Evolutionary conservation across 2,329 filamentous ascomycete species (phyloP), one percentile per base, ranked within the genome.

Genomic region (Aspergillus sp.): DNA sequence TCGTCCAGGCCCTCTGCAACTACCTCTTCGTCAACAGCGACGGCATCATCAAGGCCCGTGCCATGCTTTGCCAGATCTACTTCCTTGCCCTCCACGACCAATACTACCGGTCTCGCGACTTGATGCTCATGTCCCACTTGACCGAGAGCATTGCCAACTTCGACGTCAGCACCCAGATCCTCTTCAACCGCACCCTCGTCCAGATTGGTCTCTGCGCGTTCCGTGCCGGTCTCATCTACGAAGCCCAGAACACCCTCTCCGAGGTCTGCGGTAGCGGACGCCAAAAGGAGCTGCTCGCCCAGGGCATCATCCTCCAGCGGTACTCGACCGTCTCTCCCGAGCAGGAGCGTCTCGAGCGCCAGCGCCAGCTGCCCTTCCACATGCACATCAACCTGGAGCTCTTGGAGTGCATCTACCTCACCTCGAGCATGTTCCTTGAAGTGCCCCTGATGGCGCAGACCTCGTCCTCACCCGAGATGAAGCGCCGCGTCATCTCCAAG

Each of bases 361-460:
- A 97, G 75, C 85, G 93, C 62, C 93, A 98, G 75, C 81, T 98
- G 58, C 93, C 93, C 33, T 98, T 98, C 84, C 93, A 98, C 78
- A 96, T 98, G 90, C 93, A 98, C 80, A 98, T 98, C 79, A 98
- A 98, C 78, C 81, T 98, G 45, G 93, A 98, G 72, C 82, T 98
- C 47, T 82, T 98, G 35, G 93, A 98, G 76, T 97, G 93, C 65
- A 91, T 97, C 53, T 98, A 98, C 76, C 81, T 98, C 50, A 97
- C 93, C 44, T 97, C 91, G 78, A 96, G 90, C 74, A 98, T 98
- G 93, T 86, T 98, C 57, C 82, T 98, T 49, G 93, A 98, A 76
- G 97, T 98, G 54, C 93, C 93, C 51, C 84, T 97, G 42, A 84
- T 98, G 59, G 94, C 93, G 43, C 93, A 97, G 73, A 94, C 91